Conservation (phyloP, 176 grass and related monocot species). For the Melocanna baccifera region DNA sequence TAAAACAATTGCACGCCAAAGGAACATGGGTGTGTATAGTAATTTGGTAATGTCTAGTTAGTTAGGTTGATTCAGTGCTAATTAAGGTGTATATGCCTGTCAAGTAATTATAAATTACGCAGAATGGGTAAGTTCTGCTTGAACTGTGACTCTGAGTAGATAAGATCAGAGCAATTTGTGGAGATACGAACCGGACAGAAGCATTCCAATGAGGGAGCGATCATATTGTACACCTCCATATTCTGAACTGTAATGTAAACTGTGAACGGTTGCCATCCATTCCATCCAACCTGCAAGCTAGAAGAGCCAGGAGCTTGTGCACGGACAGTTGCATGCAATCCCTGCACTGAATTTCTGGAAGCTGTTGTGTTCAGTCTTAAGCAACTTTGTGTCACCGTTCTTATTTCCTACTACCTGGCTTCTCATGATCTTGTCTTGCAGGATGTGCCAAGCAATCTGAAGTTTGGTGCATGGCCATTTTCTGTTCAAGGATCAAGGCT, state of each 20-base stretch:
- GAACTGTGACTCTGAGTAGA: background rate
- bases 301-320: background rate
- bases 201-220: background rate
- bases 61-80: background rate
- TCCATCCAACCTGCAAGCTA: background rate
- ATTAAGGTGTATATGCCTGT: background rate
- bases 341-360: background rate
- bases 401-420: background rate
- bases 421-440: slow-evolving; percentile 9
- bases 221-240: background rate
- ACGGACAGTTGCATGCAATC: background rate
- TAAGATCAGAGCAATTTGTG: background rate
- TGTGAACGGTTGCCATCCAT: background rate
- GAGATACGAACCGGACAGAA: background rate
- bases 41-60: background rate
- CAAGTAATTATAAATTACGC: background rate
- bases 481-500: background rate
- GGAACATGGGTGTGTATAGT: background rate
- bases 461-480: background rate
- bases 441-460: background rate
- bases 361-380: background rate
- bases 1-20: slow-evolving; percentile 8
- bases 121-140: background rate
- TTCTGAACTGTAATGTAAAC: background rate
- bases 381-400: background rate